Base-by-base conservation (phyloP, 1,139 yeast species). In the Hyphopichia pseudoburtonii region DNA sequence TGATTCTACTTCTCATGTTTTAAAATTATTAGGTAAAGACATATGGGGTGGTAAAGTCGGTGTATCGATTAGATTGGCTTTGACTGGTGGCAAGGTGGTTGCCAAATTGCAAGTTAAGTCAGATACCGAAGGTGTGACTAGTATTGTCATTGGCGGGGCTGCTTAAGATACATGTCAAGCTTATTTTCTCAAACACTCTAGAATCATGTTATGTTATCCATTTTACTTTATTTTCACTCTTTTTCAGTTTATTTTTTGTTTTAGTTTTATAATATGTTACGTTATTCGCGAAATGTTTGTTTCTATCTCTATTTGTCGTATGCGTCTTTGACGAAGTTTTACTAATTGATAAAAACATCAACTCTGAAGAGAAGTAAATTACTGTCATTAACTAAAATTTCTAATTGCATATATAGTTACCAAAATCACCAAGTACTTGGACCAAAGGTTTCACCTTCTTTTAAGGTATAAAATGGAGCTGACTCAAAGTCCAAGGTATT, bases 11-110 rank as follows among this genome's bases (percentile, higher is more conserved):
- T 69, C 75, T 36, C 97, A 90, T 57, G 71, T 78, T 11, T 70
- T 92, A 64, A 89, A 89, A 66, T 67, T 89, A 50, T 85, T 76
- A 54, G 98, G 97, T 56, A 85, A 83, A 64, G 81, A 87, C 48
- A 76, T 86, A 23, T 73, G 76, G 63, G 92, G 89, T 37, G 76
- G 76, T 22, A 84, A 82, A 62, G 80, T 88, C 44, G 92, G 83
- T 18, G 80, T 80, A 7, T 59, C 73, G 46, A 73, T 86, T 32
- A 81, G 87, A 57, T 76, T 92, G 65, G 95, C 92, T 12, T 70
- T 76, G 48, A 74, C 83, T 37, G 75, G 87, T 10, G 80, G 82
- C 38, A 77, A 76, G 47, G 81, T 87, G 39, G 87, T 90, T 47
- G 80, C 92, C 56, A 89, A 87, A 67, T 74, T 85, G 38, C 75